These are phyloP conservation scores for Chlorella sp. DNA, from an alignment of 139 green algal species.

Conservation along the genomic window DNA sequence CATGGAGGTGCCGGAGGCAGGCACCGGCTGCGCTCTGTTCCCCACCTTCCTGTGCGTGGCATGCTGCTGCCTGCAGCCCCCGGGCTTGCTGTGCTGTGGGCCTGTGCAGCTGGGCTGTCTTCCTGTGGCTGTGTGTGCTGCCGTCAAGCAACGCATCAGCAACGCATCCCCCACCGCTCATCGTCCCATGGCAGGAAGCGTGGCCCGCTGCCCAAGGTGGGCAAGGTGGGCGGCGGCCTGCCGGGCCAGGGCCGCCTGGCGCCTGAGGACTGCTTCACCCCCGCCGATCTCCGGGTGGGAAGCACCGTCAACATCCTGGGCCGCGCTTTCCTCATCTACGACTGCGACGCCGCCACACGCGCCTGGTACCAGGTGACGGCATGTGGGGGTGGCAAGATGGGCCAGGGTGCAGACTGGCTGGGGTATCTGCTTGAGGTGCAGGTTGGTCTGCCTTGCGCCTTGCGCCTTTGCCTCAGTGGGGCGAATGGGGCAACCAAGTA, in stretches of 20 bases:
- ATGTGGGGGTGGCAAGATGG: background rate
- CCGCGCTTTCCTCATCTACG: constrained; percentile 84
- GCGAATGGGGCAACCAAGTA: too few relatives aligned
- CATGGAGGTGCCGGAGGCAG: constrained; percentile 84
- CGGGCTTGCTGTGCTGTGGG: too few relatives aligned
- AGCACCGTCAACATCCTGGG: constrained; percentile 76
- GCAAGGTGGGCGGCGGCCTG: background rate
- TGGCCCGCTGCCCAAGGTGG: constrained; percentile 75
- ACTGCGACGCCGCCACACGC: constrained; percentile 91
- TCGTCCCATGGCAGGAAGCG: constrained; percentile 47
- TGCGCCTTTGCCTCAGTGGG: too few relatives aligned
- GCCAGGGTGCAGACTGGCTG: background rate
- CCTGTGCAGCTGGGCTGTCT: too few relatives aligned
- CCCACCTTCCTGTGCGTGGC: constrained; percentile 77
- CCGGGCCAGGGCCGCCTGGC: constrained; percentile 12
- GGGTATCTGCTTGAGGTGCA: background rate
- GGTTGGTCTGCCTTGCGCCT: too few relatives aligned
- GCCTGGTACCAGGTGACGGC: constrained; percentile 67
- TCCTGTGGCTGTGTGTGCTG: too few relatives aligned
- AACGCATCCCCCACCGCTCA: too few relatives aligned
- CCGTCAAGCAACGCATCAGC: too few relatives aligned
- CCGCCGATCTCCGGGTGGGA: constrained; percentile 86
- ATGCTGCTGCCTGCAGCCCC: too few relatives aligned
- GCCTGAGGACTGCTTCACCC: constrained; percentile 66
- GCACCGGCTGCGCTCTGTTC: constrained; percentile 87